Percentiles rank a stretch among this genome's conserved stretches.
Evolutionary conservation across 495 filamentous ascomycete genomes (phyloP).

Genomic region (Talaromyces proteolyticus): DNA sequence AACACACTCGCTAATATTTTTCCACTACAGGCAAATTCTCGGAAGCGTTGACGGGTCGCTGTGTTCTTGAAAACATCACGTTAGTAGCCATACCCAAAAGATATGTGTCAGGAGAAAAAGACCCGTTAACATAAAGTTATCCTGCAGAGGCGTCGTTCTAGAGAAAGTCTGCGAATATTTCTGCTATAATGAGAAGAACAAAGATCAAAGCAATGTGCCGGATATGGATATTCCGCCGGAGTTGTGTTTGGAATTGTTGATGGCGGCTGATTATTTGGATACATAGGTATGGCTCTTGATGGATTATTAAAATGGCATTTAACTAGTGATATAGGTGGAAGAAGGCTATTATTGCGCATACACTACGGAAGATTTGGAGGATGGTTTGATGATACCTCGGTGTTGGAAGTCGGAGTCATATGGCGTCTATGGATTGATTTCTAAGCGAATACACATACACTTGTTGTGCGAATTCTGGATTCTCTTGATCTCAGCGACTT

Average conservation of each 20-base stretch:
- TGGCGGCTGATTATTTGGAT: slow-evolving; percentile 74
- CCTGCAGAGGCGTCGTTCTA: slow-evolving; percentile 65
- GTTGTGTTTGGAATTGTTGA: slow-evolving; percentile 72
- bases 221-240: slow-evolving; percentile 85
- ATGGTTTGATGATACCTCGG: neutral
- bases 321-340: too few species aligned
- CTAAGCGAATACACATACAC: neutral
- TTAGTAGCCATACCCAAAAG: slow-evolving; percentile 30
- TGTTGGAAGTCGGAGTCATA: neutral
- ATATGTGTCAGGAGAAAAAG: too few species aligned
- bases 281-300: slow-evolving; percentile 28
- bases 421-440: neutral
- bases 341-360: too few species aligned
- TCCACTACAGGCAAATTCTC: slow-evolving; percentile 54
- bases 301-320: too few species aligned
- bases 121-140: slow-evolving; percentile 4
- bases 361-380: neutral
- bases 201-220: slow-evolving; percentile 67
- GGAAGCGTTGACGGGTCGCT: slow-evolving; percentile 62
- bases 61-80: slow-evolving; percentile 67
- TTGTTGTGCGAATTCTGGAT: too few species aligned
- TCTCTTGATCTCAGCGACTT: too few species aligned
- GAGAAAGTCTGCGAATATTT: slow-evolving; percentile 92
- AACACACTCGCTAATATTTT: neutral
- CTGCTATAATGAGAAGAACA: slow-evolving; percentile 80